Evolutionary conservation across 257 asterid genomes (phyloP).

Genomic region (Ophiorrhiza pumila): DNA sequence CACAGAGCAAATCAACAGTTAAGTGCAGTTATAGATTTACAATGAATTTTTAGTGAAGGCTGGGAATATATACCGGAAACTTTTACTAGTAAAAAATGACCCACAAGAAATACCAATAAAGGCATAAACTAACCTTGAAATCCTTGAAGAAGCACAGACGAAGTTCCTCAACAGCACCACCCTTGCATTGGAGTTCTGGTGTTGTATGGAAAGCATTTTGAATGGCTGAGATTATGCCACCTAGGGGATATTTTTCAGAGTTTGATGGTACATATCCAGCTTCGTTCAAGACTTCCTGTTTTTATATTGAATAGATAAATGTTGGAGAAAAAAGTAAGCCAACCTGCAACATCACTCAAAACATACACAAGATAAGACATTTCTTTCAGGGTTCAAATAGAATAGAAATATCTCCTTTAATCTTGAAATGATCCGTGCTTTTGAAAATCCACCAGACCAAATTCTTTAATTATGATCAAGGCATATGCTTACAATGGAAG

Average conservation of each 20-base stretch:
- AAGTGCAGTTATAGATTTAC: neutral
- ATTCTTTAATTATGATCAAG: neutral
- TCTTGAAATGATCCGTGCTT: neutral
- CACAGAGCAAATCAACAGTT: neutral
- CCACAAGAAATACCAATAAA: neutral
- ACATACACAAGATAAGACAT: neutral
- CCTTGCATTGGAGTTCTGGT: conserved; percentile 68
- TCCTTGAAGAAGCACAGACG: conserved; percentile 79
- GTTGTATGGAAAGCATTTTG: conserved; percentile 79
- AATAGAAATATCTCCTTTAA: neutral
- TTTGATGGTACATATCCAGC: conserved; percentile 88
- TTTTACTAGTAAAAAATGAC: neutral
- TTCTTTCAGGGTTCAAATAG: neutral
- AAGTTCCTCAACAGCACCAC: conserved; percentile 75
- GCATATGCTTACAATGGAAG: neutral
- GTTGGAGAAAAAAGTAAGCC: neutral
- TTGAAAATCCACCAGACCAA: neutral
- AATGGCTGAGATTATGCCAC: conserved; percentile 73
- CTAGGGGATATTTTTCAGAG: conserved; percentile 79
- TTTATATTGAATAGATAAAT: neutral
- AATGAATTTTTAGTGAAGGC: neutral
- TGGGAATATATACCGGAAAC: neutral
- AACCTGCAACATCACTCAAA: neutral
- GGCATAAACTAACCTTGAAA: conserved; percentile 56
- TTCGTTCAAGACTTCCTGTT: conserved; percentile 64